These are phyloP conservation scores for Botryotinia convoluta DNA, from an alignment of 2,329 filamentous ascomycete genomes.

Conservation along the genomic window DNA sequence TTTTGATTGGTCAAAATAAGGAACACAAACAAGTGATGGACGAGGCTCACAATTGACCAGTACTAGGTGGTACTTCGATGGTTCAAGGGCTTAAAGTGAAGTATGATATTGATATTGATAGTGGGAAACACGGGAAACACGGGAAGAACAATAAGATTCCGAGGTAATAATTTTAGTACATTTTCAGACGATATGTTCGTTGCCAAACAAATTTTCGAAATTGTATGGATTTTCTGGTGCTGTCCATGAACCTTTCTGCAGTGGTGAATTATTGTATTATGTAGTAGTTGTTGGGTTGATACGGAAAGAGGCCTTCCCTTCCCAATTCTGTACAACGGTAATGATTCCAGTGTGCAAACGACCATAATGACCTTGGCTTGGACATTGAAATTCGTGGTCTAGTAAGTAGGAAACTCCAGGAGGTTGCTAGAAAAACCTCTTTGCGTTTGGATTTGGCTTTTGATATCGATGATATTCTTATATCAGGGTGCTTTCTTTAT, in stretches of 20 bases:
- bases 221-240: background rate
- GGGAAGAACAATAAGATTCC: too few species aligned
- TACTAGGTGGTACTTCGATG: background rate
- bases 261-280: background rate
- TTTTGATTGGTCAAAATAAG: background rate
- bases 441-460: background rate
- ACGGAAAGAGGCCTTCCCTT: background rate
- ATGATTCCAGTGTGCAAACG: background rate
- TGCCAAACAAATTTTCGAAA: too few species aligned
- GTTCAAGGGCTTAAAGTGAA: background rate
- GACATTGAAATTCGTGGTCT: background rate
- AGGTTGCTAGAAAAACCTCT: background rate
- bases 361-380: background rate
- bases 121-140: background rate
- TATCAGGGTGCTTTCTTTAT: background rate
- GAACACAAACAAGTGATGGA: background rate
- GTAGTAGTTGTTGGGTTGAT: background rate
- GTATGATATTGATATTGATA: background rate
- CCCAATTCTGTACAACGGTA: background rate
- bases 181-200: background rate
- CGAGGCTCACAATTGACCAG: background rate
- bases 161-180: background rate
- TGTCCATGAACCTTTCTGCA: background rate
- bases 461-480: background rate
- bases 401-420: background rate